A percentile compares a stretch with the other conserved stretches of the same genome.
Evolutionary conservation across 768 basidiomycete species (phyloP).

Genomic region (Kwoniella dejecticola): DNA sequence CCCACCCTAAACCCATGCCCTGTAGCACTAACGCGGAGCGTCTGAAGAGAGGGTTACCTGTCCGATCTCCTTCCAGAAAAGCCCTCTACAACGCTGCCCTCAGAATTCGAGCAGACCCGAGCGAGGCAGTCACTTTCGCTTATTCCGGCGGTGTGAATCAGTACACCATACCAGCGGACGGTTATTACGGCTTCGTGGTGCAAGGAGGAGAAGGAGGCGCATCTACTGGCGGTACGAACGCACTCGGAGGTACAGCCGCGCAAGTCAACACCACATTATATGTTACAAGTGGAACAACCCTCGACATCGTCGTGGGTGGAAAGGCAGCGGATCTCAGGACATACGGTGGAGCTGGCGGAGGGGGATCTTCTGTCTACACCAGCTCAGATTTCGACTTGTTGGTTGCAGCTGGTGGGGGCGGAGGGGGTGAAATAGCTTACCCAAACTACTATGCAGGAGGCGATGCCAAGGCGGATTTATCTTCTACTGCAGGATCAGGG

Average conservation of each 20-base stretch:
- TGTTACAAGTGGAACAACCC: not conserved
- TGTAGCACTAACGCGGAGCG: constrained; percentile 3
- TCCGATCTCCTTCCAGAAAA: constrained; percentile 1
- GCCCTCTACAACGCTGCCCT: not conserved
- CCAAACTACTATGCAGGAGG: too few species aligned
- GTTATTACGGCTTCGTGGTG: not conserved
- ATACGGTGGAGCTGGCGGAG: constrained; percentile 2
- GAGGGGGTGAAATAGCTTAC: too few species aligned
- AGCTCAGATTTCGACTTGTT: not conserved
- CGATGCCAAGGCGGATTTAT: too few species aligned
- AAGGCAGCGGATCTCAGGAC: not conserved
- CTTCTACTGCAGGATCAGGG: too few species aligned
- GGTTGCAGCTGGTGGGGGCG: not conserved
- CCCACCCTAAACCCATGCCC: too few species aligned
- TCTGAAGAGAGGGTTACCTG: not conserved
- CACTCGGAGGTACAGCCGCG: not conserved
- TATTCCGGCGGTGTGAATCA: not conserved
- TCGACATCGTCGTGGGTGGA: constrained; percentile 1
- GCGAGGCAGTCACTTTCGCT: not conserved
- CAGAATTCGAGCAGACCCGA: not conserved
- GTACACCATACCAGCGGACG: not conserved
- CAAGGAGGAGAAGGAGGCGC: not conserved
- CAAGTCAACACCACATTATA: not conserved
- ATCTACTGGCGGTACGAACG: not conserved
- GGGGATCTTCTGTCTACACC: not conserved